phyloP scores from a whole-genome alignment of 2,329 filamentous ascomycete species.

The Xylariaceae sp. region DNA sequence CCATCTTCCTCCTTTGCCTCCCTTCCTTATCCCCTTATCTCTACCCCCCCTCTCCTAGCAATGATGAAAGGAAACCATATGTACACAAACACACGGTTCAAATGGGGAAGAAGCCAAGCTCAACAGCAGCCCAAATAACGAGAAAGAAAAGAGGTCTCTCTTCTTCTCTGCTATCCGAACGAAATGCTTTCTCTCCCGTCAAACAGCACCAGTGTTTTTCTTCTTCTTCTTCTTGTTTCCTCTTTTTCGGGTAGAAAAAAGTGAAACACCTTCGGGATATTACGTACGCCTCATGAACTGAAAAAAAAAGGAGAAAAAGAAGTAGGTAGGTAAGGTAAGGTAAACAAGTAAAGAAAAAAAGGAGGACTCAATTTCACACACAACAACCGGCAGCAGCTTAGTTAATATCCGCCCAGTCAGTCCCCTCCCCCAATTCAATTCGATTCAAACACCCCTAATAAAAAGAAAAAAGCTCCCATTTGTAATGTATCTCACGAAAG shows the following conservation, averaged over 20 bases:
- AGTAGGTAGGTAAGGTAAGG: constrained; percentile 5
- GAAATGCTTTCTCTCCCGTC: background rate
- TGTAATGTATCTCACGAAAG: background rate
- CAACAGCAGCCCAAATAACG: too few species aligned
- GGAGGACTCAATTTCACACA: constrained; percentile 4
- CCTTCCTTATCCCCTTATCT: too few species aligned
- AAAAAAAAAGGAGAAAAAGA: constrained; percentile 11
- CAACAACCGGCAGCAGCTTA: background rate
- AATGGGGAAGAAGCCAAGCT: too few species aligned
- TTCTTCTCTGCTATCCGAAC: background rate
- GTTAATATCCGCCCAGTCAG: constrained; percentile 17
- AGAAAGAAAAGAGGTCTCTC: too few species aligned
- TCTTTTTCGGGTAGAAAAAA: background rate
- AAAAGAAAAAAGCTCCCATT: background rate
- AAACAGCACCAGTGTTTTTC: background rate
- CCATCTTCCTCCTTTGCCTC: too few species aligned
- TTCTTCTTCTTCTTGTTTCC: background rate
- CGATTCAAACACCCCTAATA: background rate
- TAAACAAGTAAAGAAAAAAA: constrained; percentile 1
- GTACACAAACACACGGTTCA: too few species aligned
- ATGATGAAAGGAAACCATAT: too few species aligned
- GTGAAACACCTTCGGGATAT: constrained; percentile 10
- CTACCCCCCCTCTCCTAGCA: too few species aligned
- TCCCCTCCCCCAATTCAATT: constrained; percentile 7
- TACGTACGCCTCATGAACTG: constrained; percentile 15